Percentiles rank a stretch among this genome's conserved stretches.
Evolutionary conservation across 805 yeast genomes (phyloP).

Genomic region (Candida bentonensis): DNA sequence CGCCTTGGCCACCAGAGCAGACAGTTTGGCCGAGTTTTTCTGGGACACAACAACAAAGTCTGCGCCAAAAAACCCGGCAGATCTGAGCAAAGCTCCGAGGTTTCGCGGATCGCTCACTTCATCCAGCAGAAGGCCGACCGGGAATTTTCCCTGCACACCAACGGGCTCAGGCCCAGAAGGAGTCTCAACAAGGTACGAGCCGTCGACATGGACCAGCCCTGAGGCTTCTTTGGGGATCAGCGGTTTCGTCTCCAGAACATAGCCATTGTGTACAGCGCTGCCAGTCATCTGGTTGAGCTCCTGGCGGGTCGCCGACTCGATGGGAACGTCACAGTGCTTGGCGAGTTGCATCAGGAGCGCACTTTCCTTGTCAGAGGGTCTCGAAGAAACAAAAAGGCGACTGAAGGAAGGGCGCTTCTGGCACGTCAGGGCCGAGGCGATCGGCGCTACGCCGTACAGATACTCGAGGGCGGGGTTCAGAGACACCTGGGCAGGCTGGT

Average conservation of each 20-base stretch:
- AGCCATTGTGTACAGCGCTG: conserved; percentile 70
- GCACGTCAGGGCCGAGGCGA: conserved; percentile 51
- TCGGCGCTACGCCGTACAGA: conserved; percentile 64
- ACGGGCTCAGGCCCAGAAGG: neutral
- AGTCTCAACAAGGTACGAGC: neutral
- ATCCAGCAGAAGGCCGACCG: conserved; percentile 65
- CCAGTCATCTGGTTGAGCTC: conserved; percentile 47
- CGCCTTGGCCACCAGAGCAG: conserved; percentile 68
- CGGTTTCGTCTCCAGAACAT: conserved; percentile 46
- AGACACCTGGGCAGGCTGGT: neutral
- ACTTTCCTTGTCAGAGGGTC: conserved; percentile 7
- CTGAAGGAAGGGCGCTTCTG: conserved; percentile 24
- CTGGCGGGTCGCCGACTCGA: conserved; percentile 29
- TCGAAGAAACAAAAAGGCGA: neutral
- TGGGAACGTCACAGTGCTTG: conserved; percentile 26
- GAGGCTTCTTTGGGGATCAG: neutral
- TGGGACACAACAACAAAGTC: conserved; percentile 64
- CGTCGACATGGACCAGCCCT: neutral
- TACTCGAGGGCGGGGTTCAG: conserved; percentile 46
- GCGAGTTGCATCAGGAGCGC: conserved; percentile 36
- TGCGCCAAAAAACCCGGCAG: conserved; percentile 71
- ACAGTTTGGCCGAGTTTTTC: conserved; percentile 56
- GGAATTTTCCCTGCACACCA: conserved; percentile 21
- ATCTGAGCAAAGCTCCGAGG: conserved; percentile 67
- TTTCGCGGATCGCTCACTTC: conserved; percentile 80